These are phyloP conservation scores for Helotiales sp. DNA, from an alignment of 2,329 filamentous ascomycete species.

Conservation along the genomic window DNA sequence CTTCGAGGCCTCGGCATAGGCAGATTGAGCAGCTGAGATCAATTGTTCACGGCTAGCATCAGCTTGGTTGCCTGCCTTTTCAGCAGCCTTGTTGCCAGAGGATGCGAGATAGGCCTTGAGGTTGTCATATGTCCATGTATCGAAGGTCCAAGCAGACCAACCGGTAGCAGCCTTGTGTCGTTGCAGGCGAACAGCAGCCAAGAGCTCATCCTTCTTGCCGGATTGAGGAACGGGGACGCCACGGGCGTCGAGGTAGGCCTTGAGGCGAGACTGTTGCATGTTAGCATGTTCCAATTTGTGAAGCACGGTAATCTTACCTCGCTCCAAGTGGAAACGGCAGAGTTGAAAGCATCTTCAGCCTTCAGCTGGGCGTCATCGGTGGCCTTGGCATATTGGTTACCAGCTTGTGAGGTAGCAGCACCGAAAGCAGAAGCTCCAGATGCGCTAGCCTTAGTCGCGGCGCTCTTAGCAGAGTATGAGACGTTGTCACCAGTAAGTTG, in stretches of 20 bases:
- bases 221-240: conserved; percentile 73
- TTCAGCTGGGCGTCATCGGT: conserved; percentile 67
- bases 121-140: conserved; percentile 72
- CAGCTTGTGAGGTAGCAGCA: conserved; percentile 72
- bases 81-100: conserved; percentile 54
- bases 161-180: conserved; percentile 67
- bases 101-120: conserved; percentile 58
- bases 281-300: conserved; percentile 6
- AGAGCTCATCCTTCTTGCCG: conserved; percentile 70
- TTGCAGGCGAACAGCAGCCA: conserved; percentile 72
- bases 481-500: conserved; percentile 65
- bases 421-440: conserved; percentile 64
- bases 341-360: conserved; percentile 66
- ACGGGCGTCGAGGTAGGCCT: conserved; percentile 75
- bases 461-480: conserved; percentile 60
- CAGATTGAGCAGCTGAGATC: conserved; percentile 61
- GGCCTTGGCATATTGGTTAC: conserved; percentile 74
- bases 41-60: conserved; percentile 73
- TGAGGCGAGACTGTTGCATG: conserved; percentile 54
- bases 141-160: conserved; percentile 76
- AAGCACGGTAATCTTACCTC: conserved; percentile 45
- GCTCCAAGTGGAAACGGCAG: conserved; percentile 64
- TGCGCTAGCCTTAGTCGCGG: conserved; percentile 68
- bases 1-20: conserved; percentile 58
- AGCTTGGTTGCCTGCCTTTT: conserved; percentile 61